A percentile compares a stretch with the other conserved stretches of the same genome.
Conservation (phyloP, 2,329 filamentous ascomycete genomes). For the Lanzia echinophila region DNA sequence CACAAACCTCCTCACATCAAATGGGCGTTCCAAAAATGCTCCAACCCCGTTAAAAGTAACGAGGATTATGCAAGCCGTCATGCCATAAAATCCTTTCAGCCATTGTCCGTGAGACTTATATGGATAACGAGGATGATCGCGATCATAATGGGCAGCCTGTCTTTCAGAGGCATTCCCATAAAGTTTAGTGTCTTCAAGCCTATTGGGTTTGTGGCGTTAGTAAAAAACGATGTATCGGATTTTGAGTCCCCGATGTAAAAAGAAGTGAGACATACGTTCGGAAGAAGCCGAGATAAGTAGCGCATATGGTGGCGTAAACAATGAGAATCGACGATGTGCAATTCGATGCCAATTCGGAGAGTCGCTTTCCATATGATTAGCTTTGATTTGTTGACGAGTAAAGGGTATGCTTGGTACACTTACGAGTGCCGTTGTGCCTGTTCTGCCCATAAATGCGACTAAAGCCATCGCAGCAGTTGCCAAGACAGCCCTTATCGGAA, state of each 20-base stretch:
- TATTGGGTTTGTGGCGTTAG: conserved; percentile 13
- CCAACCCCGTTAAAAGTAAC: conserved; percentile 33
- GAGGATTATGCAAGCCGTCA: conserved; percentile 31
- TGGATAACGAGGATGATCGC: conserved; percentile 32
- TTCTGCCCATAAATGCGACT: conserved; percentile 35
- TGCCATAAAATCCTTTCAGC: conserved; percentile 33
- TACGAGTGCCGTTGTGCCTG: conserved; percentile 33
- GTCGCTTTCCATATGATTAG: conserved; percentile 25
- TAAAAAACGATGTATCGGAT: background rate
- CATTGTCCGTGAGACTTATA: conserved; percentile 37
- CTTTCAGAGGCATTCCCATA: conserved; percentile 35
- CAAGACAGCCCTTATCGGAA: conserved; percentile 35
- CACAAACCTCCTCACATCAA: conserved; percentile 33
- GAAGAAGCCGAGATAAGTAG: conserved; percentile 36
- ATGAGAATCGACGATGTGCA: conserved; percentile 36
- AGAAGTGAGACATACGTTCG: conserved; percentile 27
- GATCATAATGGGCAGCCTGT: conserved; percentile 33
- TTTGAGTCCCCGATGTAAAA: background rate
- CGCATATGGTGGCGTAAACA: conserved; percentile 36
- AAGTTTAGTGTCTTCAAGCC: conserved; percentile 34
- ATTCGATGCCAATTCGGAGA: conserved; percentile 34
- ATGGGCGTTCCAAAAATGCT: conserved; percentile 32
- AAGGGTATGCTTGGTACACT: conserved; percentile 10
- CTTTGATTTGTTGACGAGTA: background rate
- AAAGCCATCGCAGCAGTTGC: conserved; percentile 35